Evolutionary conservation across 2,329 filamentous ascomycete genomes (phyloP), one percentile per base, ranked within the genome.

Genomic region (Trichoderma gracile): DNA sequence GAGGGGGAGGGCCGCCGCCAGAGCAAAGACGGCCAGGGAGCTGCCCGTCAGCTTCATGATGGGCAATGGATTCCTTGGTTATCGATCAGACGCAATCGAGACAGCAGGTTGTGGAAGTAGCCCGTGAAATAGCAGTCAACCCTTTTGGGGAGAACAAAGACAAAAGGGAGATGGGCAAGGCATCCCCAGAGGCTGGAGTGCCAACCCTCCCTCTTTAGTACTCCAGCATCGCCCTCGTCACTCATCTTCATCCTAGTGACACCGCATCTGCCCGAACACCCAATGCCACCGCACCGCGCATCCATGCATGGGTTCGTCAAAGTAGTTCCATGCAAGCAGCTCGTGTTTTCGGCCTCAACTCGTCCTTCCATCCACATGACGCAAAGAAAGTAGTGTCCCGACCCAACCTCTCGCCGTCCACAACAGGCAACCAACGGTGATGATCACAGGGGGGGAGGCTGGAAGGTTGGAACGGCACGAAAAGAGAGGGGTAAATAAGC

Each of bases 1-100:
- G 30, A 46, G 55, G 17, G 68, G 67, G 47, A 70, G 53, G 38
- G 66, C 61, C 43, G 66, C 54, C 5, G 65, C 62, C 15, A 69
- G 69, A 17, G 66, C 66, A 45, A 70, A 50, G 53, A 69, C 52
- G 27, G 66, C 65, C 50, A 68, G 23, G 14, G 68, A 58, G 47
- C 60, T 46, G 9, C 46, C 30, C 54, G 66, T 63, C 67, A 67
- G 58, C 68, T 67, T 71, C 73, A 74, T 74, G 66, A 47, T 64
- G 54, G 23, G 19, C 27, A 55, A 47, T 59, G 30, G 33, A 43
- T 30, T 14, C 40, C 21, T 9, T 8, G 4, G 21, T 2, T 23
- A 15, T 8, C 17, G 40, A 60, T 43, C 57, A 60, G 30, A 52
- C 38, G 42, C 57, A 43, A 42, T 62, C 40, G 38, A 25, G 17